phyloP scores from a whole-genome alignment of 2,329 filamentous ascomycete species.

The Fusarium domesticum region DNA sequence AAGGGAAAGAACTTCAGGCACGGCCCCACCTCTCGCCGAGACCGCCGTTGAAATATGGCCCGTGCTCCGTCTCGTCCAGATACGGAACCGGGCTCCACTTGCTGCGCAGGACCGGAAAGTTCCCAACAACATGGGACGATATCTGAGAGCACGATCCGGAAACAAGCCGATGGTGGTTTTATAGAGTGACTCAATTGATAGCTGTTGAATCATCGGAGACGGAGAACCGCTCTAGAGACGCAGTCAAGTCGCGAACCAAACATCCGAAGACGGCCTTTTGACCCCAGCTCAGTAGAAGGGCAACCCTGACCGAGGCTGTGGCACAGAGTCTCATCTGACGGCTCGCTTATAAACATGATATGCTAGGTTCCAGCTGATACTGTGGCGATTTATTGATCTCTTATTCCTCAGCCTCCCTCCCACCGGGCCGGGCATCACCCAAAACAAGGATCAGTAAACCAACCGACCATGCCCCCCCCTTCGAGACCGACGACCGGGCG shows the following conservation, averaged over 20 bases:
- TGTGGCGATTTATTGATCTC: slow-evolving; percentile 6
- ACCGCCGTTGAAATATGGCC: slow-evolving; percentile 13
- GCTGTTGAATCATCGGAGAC: neutral
- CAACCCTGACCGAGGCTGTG: too few relatives aligned
- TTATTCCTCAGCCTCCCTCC: neutral
- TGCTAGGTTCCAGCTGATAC: too few relatives aligned
- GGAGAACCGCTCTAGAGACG: neutral
- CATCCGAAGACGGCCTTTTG: too few relatives aligned
- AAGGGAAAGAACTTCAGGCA: slow-evolving; percentile 5
- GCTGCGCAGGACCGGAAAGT: neutral
- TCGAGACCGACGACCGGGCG: neutral
- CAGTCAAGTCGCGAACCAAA: too few relatives aligned
- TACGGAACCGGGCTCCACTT: slow-evolving; percentile 10
- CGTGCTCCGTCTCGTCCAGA: slow-evolving; percentile 5
- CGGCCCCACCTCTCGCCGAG: slow-evolving; percentile 17
- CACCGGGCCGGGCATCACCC: slow-evolving; percentile 16
- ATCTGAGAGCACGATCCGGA: neutral
- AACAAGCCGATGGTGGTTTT: neutral
- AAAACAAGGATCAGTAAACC: slow-evolving; percentile 14
- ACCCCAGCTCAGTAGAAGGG: too few relatives aligned
- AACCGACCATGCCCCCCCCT: slow-evolving; percentile 6
- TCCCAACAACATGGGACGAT: neutral
- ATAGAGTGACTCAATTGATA: too few relatives aligned
- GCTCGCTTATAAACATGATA: too few relatives aligned
- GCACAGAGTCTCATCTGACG: neutral